phyloP scores from a whole-genome alignment of 805 yeast genomes.

The Candida rishiriensis region DNA sequence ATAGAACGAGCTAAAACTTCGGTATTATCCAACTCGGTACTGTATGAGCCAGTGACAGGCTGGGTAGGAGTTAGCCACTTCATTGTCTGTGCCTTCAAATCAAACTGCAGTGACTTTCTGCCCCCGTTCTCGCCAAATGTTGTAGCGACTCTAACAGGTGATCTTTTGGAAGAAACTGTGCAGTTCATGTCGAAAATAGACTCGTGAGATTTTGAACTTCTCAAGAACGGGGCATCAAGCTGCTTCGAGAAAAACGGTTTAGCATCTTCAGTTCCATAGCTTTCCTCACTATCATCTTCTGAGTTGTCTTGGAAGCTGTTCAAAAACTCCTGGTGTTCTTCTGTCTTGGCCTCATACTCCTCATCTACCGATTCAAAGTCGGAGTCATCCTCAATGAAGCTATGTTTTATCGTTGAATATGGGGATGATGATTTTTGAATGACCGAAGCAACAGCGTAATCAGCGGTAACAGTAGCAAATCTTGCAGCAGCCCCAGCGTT shows the following conservation, averaged over 20 bases:
- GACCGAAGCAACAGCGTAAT: too few species aligned
- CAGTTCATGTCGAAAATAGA: conserved; percentile 21
- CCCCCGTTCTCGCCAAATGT: not conserved
- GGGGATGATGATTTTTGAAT: conserved; percentile 14
- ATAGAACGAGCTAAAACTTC: conserved; percentile 2
- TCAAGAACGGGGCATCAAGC: conserved; percentile 8
- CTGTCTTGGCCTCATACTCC: not conserved
- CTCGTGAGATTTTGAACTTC: conserved; percentile 25
- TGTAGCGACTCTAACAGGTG: not conserved
- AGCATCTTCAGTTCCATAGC: conserved; percentile 22
- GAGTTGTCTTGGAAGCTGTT: not conserved
- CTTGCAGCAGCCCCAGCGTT: too few species aligned
- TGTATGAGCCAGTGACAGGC: conserved; percentile 17
- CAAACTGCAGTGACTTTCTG: conserved; percentile 5
- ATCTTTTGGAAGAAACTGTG: not conserved
- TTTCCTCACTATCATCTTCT: conserved; percentile 14
- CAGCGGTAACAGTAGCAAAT: too few species aligned
- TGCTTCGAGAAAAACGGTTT: conserved; percentile 16
- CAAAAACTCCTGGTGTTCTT: not conserved
- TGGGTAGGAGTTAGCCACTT: conserved; percentile 28
- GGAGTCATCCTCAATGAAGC: conserved; percentile 6
- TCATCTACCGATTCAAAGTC: conserved; percentile 3
- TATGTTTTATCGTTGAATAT: conserved; percentile 17
- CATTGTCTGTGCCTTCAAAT: conserved; percentile 27
- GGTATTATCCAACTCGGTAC: not conserved